A percentile compares a stretch with the other conserved stretches of the same genome.
Conservation (phyloP, 1,284 basidiomycete species). For the Phellopilus nigrolimitatus region DNA sequence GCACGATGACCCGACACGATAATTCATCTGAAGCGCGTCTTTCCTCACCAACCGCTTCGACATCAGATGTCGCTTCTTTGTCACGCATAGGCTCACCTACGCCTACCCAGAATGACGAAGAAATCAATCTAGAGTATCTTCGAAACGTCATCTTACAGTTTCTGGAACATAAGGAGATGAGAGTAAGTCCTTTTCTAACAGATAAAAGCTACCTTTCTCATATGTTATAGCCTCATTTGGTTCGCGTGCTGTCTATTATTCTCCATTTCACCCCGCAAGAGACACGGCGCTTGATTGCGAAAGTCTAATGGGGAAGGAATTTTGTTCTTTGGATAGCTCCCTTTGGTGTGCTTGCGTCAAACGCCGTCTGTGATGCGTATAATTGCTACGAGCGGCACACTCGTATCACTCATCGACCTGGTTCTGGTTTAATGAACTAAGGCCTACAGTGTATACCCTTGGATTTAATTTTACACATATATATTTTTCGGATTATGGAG, state of each 20-base stretch:
- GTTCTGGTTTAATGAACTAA: no score
- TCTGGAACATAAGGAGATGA: slow-evolving; percentile 85
- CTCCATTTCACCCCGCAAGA: slow-evolving; percentile 92
- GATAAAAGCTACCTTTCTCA: slow-evolving; percentile 1
- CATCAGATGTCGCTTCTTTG: slow-evolving; percentile 33
- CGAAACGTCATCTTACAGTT: slow-evolving; percentile 94
- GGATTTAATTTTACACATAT: neutral
- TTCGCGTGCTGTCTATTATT: slow-evolving; percentile 86
- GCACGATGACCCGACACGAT: slow-evolving; percentile 37
- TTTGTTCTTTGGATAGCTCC: neutral
- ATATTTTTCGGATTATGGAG: neutral
- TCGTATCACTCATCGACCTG: no score
- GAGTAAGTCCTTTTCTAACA: slow-evolving; percentile 46
- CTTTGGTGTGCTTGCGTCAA: no score
- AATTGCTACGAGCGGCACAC: no score
- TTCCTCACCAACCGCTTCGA: slow-evolving; percentile 42
- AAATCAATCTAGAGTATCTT: slow-evolving; percentile 92
- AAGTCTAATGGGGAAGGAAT: slow-evolving; percentile 36
- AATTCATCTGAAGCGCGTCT: slow-evolving; percentile 39
- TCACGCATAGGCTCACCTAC: slow-evolving; percentile 38
- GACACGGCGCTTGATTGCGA: slow-evolving; percentile 77
- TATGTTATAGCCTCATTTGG: slow-evolving; percentile 69
- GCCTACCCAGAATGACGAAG: slow-evolving; percentile 67
- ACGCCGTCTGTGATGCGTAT: no score
- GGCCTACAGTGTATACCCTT: neutral